Conservation (phyloP, 164 flowering plant genomes). For the Magnolia sinica region DNA sequence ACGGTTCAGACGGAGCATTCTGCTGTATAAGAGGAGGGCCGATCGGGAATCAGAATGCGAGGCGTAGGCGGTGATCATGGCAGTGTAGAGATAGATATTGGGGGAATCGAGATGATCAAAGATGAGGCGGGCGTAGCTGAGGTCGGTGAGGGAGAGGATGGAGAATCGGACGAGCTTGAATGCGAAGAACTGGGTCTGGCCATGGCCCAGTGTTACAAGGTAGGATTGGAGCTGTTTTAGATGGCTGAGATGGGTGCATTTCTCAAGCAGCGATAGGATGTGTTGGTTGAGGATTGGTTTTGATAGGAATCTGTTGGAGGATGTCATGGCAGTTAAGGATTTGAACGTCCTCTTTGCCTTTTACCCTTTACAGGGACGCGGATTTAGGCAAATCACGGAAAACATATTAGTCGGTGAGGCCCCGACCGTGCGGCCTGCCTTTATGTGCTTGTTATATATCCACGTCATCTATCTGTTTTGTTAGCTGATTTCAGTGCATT, state of each 20-base stretch:
- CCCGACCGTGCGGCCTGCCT: too few species aligned
- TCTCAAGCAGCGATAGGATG: slow-evolving; percentile 22
- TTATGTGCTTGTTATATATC: too few species aligned
- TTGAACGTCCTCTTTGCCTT: too few species aligned
- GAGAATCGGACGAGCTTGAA: slow-evolving; percentile 70
- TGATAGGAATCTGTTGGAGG: background rate
- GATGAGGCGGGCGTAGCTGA: slow-evolving; percentile 51
- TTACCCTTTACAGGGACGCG: too few species aligned
- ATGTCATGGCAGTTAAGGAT: background rate
- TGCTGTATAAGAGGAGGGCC: slow-evolving; percentile 34
- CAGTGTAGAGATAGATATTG: slow-evolving; percentile 50
- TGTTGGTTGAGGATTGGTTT: slow-evolving; percentile 3
- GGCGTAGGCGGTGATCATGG: slow-evolving; percentile 54
- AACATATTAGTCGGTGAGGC: too few species aligned
- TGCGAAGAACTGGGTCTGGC: slow-evolving; percentile 44
- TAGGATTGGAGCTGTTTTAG: slow-evolving; percentile 63
- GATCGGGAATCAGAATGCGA: slow-evolving; percentile 13
- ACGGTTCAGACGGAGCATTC: slow-evolving; percentile 32
- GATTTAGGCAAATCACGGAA: too few species aligned
- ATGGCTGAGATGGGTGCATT: slow-evolving; percentile 47
- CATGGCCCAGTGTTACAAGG: slow-evolving; percentile 49
- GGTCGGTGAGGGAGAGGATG: slow-evolving; percentile 34
- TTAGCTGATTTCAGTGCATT: too few species aligned
- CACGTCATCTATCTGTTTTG: too few species aligned
- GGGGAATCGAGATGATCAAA: slow-evolving; percentile 42